A percentile compares a stretch with the other conserved stretches of the same genome.
Evolutionary conservation across 176 grass and related monocot genomes (phyloP).

Genomic region (Triticum dicoccoides): DNA sequence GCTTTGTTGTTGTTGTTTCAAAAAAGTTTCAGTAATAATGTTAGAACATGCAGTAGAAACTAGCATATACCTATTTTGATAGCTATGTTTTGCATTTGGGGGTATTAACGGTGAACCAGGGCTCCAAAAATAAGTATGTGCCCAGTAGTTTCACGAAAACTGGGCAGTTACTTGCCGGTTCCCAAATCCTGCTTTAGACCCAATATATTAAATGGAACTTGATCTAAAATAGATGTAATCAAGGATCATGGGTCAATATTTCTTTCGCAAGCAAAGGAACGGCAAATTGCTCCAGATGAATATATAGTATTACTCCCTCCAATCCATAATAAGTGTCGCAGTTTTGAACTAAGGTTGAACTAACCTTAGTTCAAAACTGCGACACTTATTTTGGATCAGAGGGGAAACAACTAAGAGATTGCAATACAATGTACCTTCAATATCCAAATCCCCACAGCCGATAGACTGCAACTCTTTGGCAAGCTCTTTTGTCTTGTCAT

Average conservation of each 20-base stretch:
- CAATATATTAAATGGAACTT: background rate
- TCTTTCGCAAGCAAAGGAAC: background rate
- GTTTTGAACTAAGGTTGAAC: too few species aligned
- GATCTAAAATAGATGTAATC: too few species aligned
- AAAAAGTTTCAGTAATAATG: background rate
- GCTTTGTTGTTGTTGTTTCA: background rate
- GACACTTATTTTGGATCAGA: background rate
- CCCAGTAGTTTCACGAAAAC: background rate
- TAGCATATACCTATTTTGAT: background rate
- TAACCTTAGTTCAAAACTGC: too few species aligned
- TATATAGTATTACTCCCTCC: background rate
- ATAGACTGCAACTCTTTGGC: conserved; percentile 91
- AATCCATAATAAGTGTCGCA: too few species aligned
- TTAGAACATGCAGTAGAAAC: background rate
- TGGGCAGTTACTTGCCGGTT: background rate
- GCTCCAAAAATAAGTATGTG: background rate
- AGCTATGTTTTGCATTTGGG: background rate
- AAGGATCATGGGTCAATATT: background rate
- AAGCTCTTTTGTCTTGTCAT: conserved; percentile 91
- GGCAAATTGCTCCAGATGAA: background rate
- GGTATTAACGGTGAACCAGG: background rate
- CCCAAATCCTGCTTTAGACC: background rate
- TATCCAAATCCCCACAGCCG: conserved; percentile 97
- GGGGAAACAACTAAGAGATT: background rate
- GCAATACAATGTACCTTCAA: conserved; percentile 70